Base-by-base conservation (phyloP, 208 protist genomes). In the Trypanosoma lewisi region DNA sequence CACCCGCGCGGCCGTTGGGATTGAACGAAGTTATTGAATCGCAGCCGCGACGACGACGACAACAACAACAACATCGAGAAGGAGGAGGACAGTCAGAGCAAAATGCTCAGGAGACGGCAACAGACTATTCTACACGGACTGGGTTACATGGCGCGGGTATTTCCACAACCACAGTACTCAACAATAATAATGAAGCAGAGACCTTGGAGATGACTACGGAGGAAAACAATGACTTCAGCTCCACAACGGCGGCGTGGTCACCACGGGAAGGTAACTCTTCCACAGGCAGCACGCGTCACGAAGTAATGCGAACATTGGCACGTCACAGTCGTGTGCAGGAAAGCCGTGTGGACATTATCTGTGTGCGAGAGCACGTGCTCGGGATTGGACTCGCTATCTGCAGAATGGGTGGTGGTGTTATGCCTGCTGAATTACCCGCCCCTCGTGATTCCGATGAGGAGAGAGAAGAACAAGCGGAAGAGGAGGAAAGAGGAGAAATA, bases 1-100 rank as follows among this genome's bases (percentile, higher is more conserved):
- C 84, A 4, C 77, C 73, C 0, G 84, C 83, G 27, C 70, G 72
- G 27, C 63, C 85, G 23, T 49, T 89, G 11, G 82, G 77, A 31
- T 48, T 91, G 16, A 76, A 94, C 63, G 70, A 80, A 17, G 76
- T 91, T 34, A 57, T 87, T 21, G 73, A 81, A 14, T 89, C 87
- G 2, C 70, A 73, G 12, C 74, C 78, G 45, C 58, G 69, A 56
- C 66, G 70, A 51, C 47, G 67, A 30, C 65, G 50, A 50, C 69
- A 82, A 2, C 39, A 44, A 14, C 34, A 39, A 11, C 34, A 39
- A 39, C n/a, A n/a, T n/a, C n/a, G 36, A 16, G 36, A 41, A 41
- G 14, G 36, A 41, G 36, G 14, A 41, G 14, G 36, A 41, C 9
- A 41, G 36, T 5, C 16, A 16, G 45, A 50, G 45, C 39, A 44